A percentile compares a stretch with the other conserved stretches of the same genome.
These are phyloP conservation scores for Fraxinus ornus DNA, from an alignment of 305 asterid species.

Conservation along the genomic window DNA sequence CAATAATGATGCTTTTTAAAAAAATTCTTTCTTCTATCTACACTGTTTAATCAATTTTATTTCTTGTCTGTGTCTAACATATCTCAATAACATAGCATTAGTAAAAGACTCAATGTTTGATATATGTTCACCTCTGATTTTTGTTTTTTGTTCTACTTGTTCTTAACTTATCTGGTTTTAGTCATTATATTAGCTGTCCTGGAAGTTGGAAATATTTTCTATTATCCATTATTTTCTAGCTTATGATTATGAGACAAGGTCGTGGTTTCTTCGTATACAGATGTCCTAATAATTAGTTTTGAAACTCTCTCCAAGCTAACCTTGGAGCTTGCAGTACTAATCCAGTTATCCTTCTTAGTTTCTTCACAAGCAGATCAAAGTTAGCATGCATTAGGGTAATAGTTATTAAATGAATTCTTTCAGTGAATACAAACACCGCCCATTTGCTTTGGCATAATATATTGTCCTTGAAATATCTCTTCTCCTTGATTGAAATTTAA, in stretches of 20 bases:
- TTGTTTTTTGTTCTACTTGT: background rate
- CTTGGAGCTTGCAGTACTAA: background rate
- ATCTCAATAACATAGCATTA: background rate
- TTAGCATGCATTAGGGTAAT: background rate
- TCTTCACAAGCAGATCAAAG: background rate
- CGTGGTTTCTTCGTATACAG: background rate
- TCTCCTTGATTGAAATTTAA: constrained; percentile 11
- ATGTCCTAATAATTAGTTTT: constrained; percentile 5
- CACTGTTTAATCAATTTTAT: background rate
- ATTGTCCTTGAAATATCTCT: constrained; percentile 15
- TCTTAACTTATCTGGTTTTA: background rate
- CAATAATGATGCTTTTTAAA: background rate
- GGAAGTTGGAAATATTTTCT: constrained; percentile 1
- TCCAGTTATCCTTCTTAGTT: background rate
- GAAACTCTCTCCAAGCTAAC: background rate
- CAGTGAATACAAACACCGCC: background rate
- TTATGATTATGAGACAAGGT: background rate
- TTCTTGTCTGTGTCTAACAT: background rate
- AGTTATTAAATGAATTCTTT: background rate
- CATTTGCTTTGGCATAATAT: constrained; percentile 7
- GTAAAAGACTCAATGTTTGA: background rate
- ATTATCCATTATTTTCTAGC: background rate
- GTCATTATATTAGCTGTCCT: background rate
- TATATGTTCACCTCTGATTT: background rate
- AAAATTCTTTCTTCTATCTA: background rate